Evolutionary conservation across 23 red algal genomes (phyloP), one percentile per base, ranked within the genome.

Genomic region (Agarophyton chilense): DNA sequence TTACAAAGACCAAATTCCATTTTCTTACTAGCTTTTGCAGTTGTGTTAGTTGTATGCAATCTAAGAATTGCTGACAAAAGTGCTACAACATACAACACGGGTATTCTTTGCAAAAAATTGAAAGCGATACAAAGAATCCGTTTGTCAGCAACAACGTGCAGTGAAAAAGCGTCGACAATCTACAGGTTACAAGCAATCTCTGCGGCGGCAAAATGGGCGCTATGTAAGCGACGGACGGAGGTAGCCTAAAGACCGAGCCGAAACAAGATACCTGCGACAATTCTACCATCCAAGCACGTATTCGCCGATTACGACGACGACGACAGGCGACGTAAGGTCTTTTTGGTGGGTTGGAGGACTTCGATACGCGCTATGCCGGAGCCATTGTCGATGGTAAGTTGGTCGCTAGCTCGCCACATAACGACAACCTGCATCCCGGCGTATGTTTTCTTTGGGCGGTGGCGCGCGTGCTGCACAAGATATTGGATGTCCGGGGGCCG

Each of bases 171-270:
- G 54, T 90, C 86, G 25, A 72, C 52, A 61, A 90, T 74, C 57
- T 90, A 72, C 17, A 81, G 62, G 54, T 79, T 55, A 72, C 86
- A 90, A 58, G 81, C n/a, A 18, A 25, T 67, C 54, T 90, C 86
- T 34, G 81, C n/a, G 54, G 62, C 49, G 22, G n/a, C n/a, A n/a
- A 52, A 35, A 38, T 45, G 52, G 1, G 26, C 33, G 6, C 9
- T 13, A 19, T 54, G 65, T 2, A 90, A 53, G 64, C 65, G 44
- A 13, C 86, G 32, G 8, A 90, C n/a, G 0, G 86, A 72, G 52
- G 39, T 80, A 26, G 86, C 86, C 1, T 18, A 34, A 26, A 90
- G 13, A 14, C 73, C 86, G 11, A 90, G 18, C 45, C 83, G 64
- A 61, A 65, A 18, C 2, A 72, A 65, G 57, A 47, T 67, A 3